phyloP scores from a whole-genome alignment of 371 early-diverging fungal species.

The Rhizomucor miehei region DNA sequence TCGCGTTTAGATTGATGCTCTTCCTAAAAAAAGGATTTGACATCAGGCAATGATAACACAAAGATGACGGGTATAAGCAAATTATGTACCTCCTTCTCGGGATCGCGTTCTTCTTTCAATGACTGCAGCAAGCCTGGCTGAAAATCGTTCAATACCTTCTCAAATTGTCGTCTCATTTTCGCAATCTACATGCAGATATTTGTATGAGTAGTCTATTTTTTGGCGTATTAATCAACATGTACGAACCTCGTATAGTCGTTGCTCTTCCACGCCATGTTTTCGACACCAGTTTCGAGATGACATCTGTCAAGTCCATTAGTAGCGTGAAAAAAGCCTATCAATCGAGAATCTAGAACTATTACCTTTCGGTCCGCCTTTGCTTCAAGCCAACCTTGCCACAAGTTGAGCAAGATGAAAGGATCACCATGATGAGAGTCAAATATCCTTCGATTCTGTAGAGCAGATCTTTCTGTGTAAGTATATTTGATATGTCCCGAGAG shows the following conservation, averaged over 20 bases:
- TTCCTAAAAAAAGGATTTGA: too few species aligned
- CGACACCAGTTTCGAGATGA: constrained; percentile 63
- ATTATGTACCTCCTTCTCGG: constrained; percentile 7
- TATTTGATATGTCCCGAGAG: too few species aligned
- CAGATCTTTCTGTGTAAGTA: too few species aligned
- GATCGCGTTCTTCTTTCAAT: constrained; percentile 8
- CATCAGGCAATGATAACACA: too few species aligned
- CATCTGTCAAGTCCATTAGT: constrained; percentile 25
- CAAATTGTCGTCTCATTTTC: constrained; percentile 48
- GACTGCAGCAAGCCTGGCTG: constrained; percentile 36
- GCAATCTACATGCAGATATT: constrained; percentile 22
- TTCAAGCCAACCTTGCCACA: constrained; percentile 64
- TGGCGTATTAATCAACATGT: neutral
- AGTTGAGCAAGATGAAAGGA: constrained; percentile 61
- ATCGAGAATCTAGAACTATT: neutral
- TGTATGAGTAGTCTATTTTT: neutral
- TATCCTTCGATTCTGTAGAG: constrained; percentile 50
- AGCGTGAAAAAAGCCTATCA: too few species aligned
- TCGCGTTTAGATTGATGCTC: constrained; percentile 17
- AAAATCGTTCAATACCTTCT: constrained; percentile 45
- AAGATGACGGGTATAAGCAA: too few species aligned
- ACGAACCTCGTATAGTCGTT: constrained; percentile 64
- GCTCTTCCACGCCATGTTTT: constrained; percentile 65
- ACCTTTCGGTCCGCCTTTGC: constrained; percentile 48
- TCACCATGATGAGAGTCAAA: constrained; percentile 63